Evolutionary conservation across 805 yeast species (phyloP).

Genomic region (Ogataea siamensis): DNA sequence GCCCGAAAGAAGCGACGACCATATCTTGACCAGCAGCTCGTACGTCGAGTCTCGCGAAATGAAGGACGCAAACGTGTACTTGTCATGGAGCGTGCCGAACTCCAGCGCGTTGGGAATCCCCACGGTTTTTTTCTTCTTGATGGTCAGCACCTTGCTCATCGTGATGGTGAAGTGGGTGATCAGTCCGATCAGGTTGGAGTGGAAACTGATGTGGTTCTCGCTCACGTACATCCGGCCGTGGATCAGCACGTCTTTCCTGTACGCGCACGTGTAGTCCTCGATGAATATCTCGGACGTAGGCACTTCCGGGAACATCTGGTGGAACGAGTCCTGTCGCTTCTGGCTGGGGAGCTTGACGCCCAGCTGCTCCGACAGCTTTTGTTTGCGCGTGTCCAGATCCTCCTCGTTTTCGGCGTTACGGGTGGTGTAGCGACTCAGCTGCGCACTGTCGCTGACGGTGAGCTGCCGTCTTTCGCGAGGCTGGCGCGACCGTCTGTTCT

Average conservation of each 20-base stretch:
- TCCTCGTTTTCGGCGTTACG: slow-evolving; percentile 9
- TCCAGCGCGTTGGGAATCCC: slow-evolving; percentile 69
- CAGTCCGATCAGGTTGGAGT: slow-evolving; percentile 67
- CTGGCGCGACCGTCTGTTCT: slow-evolving; percentile 18
- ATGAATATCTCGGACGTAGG: slow-evolving; percentile 52
- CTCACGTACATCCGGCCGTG: slow-evolving; percentile 66
- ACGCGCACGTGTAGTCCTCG: slow-evolving; percentile 64
- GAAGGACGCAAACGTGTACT: slow-evolving; percentile 63
- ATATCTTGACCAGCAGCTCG: slow-evolving; percentile 53
- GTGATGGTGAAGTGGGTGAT: slow-evolving; percentile 59
- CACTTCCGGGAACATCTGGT: slow-evolving; percentile 53
- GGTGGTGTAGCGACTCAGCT: slow-evolving; percentile 12
- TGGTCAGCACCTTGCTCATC: slow-evolving; percentile 57
- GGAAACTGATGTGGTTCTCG: slow-evolving; percentile 56
- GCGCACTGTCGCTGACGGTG: slow-evolving; percentile 12
- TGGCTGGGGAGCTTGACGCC: slow-evolving; percentile 39
- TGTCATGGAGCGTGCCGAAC: slow-evolving; percentile 60
- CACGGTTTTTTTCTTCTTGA: slow-evolving; percentile 63
- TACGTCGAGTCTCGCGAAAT: slow-evolving; percentile 56
- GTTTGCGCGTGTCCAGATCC: slow-evolving; percentile 10
- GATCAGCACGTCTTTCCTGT: slow-evolving; percentile 58
- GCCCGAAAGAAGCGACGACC: slow-evolving; percentile 48
- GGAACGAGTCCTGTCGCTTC: slow-evolving; percentile 60
- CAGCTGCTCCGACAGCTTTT: slow-evolving; percentile 19
- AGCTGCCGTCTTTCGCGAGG: slow-evolving; percentile 11